Conservation (phyloP, 2,329 filamentous ascomycete species). For the Diaporthe destruens region DNA sequence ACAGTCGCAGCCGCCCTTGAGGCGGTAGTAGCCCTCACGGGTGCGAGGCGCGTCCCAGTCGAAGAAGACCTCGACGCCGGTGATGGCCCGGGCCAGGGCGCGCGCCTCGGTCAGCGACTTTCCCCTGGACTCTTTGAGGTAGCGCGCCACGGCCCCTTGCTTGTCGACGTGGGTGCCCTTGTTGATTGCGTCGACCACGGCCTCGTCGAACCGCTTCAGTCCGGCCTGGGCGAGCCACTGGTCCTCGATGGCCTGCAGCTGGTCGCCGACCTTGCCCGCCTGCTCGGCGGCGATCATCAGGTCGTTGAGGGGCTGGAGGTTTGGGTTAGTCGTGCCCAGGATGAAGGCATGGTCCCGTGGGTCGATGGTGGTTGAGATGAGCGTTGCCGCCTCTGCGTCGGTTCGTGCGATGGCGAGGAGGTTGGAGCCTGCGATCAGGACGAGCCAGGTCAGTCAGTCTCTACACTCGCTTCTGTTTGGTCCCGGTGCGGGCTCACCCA, state of each 20-base stretch:
- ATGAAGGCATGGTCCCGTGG: slow-evolving; percentile 96
- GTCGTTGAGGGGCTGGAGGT: slow-evolving; percentile 86
- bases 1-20: slow-evolving; percentile 91
- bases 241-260: slow-evolving; percentile 94
- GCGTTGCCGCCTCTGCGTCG: slow-evolving; percentile 96
- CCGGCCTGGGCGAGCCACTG: slow-evolving; percentile 83
- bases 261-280: slow-evolving; percentile 81
- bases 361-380: slow-evolving; percentile 97
- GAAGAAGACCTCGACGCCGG: slow-evolving; percentile 87
- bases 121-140: slow-evolving; percentile 76
- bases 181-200: slow-evolving; percentile 85
- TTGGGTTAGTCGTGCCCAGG: slow-evolving; percentile 87
- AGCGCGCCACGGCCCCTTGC: slow-evolving; percentile 74
- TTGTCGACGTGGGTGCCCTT: slow-evolving; percentile 77
- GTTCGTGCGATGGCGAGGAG: slow-evolving; percentile 93
- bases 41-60: slow-evolving; percentile 96
- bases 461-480: background rate
- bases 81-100: slow-evolving; percentile 80
- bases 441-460: slow-evolving; percentile 22
- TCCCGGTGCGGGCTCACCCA: slow-evolving; percentile 70
- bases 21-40: slow-evolving; percentile 93
- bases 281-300: slow-evolving; percentile 90
- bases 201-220: slow-evolving; percentile 91
- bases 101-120: slow-evolving; percentile 89
- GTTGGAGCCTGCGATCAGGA: slow-evolving; percentile 71